Conservation (phyloP, 148 eudicot genomes). For the Beta vulgaris region DNA sequence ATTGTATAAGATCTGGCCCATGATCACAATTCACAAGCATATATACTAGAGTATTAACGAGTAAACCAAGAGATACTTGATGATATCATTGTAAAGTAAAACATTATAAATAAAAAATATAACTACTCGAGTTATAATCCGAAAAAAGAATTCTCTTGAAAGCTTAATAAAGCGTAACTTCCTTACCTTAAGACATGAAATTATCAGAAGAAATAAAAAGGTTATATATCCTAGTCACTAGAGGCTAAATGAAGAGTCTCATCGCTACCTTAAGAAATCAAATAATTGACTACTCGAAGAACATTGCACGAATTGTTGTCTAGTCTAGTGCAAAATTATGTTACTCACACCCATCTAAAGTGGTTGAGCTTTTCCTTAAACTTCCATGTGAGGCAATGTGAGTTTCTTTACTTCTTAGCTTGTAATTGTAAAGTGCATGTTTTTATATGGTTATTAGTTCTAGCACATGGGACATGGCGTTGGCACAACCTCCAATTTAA, state of each 20-base stretch:
- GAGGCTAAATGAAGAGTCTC: not conserved
- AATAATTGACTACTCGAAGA: not conserved
- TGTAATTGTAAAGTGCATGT: not conserved
- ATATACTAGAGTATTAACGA: too few relatives aligned
- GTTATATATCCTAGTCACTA: too few relatives aligned
- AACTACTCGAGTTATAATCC: too few relatives aligned
- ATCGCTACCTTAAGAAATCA: not conserved
- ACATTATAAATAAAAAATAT: too few relatives aligned
- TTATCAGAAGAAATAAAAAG: too few relatives aligned
- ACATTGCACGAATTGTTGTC: not conserved
- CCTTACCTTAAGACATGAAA: too few relatives aligned
- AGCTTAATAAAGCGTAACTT: too few relatives aligned
- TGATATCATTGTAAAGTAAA: too few relatives aligned
- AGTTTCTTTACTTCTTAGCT: not conserved
- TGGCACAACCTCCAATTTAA: not conserved
- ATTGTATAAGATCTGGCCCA: too few relatives aligned
- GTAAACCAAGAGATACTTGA: too few relatives aligned
- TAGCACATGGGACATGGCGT: conserved; percentile 11
- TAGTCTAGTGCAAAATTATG: not conserved
- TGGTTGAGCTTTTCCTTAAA: conserved; percentile 12
- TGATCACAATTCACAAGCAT: too few relatives aligned
- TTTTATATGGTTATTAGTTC: not conserved
- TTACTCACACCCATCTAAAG: not conserved
- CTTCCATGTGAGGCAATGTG: conserved; percentile 15
- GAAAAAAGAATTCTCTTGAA: too few relatives aligned